Evolutionary conservation across 768 basidiomycete genomes (phyloP).

Genomic region (Tricholoma sp.): DNA sequence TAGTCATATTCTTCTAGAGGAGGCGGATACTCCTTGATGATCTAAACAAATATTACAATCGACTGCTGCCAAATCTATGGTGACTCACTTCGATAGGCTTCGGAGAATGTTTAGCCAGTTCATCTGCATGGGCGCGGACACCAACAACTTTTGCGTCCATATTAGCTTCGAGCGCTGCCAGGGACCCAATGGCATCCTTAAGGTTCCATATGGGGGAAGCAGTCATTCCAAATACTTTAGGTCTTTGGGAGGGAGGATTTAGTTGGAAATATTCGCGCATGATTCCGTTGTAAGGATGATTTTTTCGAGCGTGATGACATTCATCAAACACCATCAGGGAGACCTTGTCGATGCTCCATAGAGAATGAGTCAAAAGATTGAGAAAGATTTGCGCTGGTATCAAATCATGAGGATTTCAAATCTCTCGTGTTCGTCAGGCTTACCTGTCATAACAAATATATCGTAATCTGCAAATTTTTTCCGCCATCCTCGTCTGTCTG

Average conservation of each 20-base stretch:
- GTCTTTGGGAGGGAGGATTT: slow-evolving; percentile 39
- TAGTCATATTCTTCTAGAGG: slow-evolving; percentile 52
- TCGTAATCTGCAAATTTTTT: slow-evolving; percentile 57
- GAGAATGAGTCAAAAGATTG: slow-evolving; percentile 74
- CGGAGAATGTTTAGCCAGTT: slow-evolving; percentile 57
- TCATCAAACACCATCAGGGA: slow-evolving; percentile 77
- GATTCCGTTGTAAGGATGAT: slow-evolving; percentile 74
- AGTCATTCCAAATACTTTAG: slow-evolving; percentile 91
- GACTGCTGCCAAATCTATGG: not conserved
- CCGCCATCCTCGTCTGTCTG: slow-evolving; percentile 62
- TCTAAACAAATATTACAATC: slow-evolving; percentile 29
- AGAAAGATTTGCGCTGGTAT: slow-evolving; percentile 73
- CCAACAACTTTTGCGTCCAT: slow-evolving; percentile 71
- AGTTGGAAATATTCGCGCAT: slow-evolving; percentile 62
- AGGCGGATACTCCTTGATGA: slow-evolving; percentile 50
- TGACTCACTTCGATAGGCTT: slow-evolving; percentile 58
- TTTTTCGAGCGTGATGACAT: slow-evolving; percentile 72
- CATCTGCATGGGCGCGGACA: slow-evolving; percentile 64
- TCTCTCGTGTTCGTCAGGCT: slow-evolving; percentile 6
- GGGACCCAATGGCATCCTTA: slow-evolving; percentile 58
- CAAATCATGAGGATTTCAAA: not conserved
- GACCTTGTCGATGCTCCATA: slow-evolving; percentile 68
- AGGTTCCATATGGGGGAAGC: slow-evolving; percentile 86
- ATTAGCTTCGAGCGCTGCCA: slow-evolving; percentile 61
- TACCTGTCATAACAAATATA: slow-evolving; percentile 85